phyloP scores from a whole-genome alignment of 176 grass and related monocot genomes.

The Carex cristatella region DNA sequence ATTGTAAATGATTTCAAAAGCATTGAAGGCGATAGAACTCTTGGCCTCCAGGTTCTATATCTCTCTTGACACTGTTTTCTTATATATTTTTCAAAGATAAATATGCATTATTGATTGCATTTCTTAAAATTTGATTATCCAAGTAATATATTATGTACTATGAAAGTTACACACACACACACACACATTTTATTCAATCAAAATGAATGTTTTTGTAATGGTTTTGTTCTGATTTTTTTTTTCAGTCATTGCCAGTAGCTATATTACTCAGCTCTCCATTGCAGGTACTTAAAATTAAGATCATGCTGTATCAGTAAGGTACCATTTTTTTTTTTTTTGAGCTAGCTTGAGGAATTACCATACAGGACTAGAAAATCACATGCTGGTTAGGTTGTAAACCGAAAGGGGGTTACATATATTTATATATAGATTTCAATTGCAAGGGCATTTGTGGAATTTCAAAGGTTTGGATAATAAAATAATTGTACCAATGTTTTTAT shows the following conservation, averaged over 20 bases:
- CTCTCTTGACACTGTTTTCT: not conserved
- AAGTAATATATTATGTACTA: not conserved
- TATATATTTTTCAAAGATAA: not conserved
- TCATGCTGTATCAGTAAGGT: no score
- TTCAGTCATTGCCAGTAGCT: slow-evolving; percentile 91
- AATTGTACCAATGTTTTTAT: no score
- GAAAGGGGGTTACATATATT: no score
- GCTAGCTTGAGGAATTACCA: no score
- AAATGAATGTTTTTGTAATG: not conserved
- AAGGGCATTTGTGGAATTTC: no score
- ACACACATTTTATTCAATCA: not conserved
- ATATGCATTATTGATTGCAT: no score
- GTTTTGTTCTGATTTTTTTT: slow-evolving; percentile 1
- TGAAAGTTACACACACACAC: not conserved
- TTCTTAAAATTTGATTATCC: no score
- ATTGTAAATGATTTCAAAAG: slow-evolving; percentile 62
- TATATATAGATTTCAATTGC: no score
- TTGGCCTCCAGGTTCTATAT: slow-evolving; percentile 43
- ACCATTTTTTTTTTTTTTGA: no score
- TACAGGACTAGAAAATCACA: no score
- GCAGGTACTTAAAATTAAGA: slow-evolving; percentile 36
- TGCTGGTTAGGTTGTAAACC: no score
- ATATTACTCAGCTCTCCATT: slow-evolving; percentile 89
- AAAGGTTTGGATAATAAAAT: no score
- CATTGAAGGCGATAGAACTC: slow-evolving; percentile 47